Conservation (phyloP, 179 eudicot species). For the Spergularia azorica region DNA sequence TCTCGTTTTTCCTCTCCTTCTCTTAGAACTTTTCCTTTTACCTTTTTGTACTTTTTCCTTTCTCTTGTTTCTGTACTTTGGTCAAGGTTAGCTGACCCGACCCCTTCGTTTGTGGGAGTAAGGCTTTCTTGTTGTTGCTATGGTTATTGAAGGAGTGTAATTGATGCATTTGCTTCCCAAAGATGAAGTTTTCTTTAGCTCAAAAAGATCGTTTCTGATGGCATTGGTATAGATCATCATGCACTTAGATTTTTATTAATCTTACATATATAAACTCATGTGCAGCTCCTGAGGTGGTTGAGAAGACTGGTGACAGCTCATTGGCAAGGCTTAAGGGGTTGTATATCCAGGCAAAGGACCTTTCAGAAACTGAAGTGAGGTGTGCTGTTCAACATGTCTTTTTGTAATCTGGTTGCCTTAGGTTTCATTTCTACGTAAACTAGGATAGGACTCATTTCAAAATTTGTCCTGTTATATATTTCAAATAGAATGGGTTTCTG, state of each 20-base stretch:
- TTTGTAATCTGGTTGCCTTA: conserved; percentile 7
- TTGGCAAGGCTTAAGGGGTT: conserved; percentile 62
- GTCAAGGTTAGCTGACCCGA: neutral
- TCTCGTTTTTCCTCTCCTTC: no score
- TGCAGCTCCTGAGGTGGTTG: conserved; percentile 93
- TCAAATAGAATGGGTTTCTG: conserved; percentile 5
- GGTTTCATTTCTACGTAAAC: neutral
- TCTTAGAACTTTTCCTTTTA: no score
- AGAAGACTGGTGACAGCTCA: conserved; percentile 86
- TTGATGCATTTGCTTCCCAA: neutral
- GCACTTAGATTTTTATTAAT: neutral
- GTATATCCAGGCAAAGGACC: conserved; percentile 81
- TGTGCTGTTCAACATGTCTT: conserved; percentile 30
- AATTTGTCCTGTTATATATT: neutral
- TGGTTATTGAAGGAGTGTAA: neutral
- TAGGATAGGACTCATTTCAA: neutral
- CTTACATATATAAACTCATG: neutral
- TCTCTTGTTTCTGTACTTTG: neutral
- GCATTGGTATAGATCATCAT: neutral
- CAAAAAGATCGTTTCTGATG: neutral
- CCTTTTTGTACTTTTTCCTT: no score
- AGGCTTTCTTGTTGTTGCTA: neutral
- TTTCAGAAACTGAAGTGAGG: conserved; percentile 82
- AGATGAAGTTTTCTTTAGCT: neutral
- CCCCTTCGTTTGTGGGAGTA: neutral